Evolutionary conservation across 1,284 basidiomycete species (phyloP), one percentile per base, ranked within the genome.

Genomic region (Gomphus bonarii): DNA sequence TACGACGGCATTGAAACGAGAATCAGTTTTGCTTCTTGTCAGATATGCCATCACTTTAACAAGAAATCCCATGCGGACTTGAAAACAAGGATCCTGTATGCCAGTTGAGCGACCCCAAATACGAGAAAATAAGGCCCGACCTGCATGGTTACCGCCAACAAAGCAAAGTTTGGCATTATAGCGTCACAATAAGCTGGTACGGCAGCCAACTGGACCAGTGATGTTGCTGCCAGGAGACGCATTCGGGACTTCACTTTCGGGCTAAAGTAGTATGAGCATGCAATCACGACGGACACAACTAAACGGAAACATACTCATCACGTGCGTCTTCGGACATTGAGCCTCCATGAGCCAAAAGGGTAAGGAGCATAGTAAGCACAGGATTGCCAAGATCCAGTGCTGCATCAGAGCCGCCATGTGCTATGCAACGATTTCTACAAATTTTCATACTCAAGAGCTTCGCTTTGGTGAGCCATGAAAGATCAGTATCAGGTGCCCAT

Each of bases 61-160:
- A 54, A 98, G 69, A 71, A 97, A 91, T 3, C 66, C 70, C 57
- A 82, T 74, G 43, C 97, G 90, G 44, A 99, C 91, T 61, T 90
- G 81, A 68, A 85, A 97, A 65, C 85, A 91, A 1, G 89, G 76
- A 66, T 99, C 95, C 87, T 95, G 61, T 31, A 33, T 43, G 47
- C 35, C 56, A 49, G 28, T 46, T 50, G 12, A 22, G 22, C 9
- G 43, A 43, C 28, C 28, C 30, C 46, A n/a, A n/a, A n/a, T 28
- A 56, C 40, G 9, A 30, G 12, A 47, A n/a, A 31, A 18, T 11
- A 33, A 36, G 1, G 22, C 68, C 67, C 54, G 59, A 90, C 90
- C 75, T 97, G 93, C 10, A 91, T 78, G 2, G 80, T 80, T 55
- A 91, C 75, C 0, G 87, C 89, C 16, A 97, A 66, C 60, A 77